Evolutionary conservation across 2,329 filamentous ascomycete genomes (phyloP).

Genomic region (Penicillium sp.): DNA sequence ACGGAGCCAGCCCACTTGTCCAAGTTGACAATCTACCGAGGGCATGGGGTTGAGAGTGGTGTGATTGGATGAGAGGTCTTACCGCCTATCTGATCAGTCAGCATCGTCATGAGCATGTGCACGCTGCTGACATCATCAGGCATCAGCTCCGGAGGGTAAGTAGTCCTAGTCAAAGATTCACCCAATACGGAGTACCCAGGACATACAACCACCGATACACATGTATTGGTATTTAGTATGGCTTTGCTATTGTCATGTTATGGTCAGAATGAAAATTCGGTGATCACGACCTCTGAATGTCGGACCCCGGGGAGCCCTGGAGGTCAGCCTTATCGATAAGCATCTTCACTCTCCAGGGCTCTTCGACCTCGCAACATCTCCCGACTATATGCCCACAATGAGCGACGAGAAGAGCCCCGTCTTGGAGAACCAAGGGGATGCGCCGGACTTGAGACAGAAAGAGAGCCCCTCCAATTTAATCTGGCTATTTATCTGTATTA

Average conservation of each 20-base stretch:
- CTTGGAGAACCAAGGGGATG: not conserved
- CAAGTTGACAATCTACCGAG: not conserved
- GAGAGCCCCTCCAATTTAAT: not conserved
- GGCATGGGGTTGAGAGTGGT: not conserved
- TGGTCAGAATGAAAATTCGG: not conserved
- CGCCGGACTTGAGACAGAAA: not conserved
- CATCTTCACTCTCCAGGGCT: not conserved
- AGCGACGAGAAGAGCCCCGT: not conserved
- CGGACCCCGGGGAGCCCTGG: too few species aligned
- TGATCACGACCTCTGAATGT: not conserved
- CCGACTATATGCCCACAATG: not conserved
- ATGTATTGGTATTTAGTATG: too few species aligned
- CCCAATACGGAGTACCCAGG: too few species aligned
- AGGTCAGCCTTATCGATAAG: conserved; percentile 3
- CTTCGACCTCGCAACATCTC: not conserved
- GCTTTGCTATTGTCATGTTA: not conserved
- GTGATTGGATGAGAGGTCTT: not conserved
- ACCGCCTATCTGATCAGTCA: not conserved
- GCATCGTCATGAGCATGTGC: not conserved
- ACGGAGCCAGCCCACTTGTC: not conserved
- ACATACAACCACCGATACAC: too few species aligned
- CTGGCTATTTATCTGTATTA: conserved; percentile 10
- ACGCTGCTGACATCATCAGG: not conserved
- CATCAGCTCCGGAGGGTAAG: not conserved
- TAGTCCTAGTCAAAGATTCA: too few species aligned